These are phyloP conservation scores for Cyphellophora europaea DNA, from an alignment of 2,329 filamentous ascomycete genomes.

Conservation along the genomic window DNA sequence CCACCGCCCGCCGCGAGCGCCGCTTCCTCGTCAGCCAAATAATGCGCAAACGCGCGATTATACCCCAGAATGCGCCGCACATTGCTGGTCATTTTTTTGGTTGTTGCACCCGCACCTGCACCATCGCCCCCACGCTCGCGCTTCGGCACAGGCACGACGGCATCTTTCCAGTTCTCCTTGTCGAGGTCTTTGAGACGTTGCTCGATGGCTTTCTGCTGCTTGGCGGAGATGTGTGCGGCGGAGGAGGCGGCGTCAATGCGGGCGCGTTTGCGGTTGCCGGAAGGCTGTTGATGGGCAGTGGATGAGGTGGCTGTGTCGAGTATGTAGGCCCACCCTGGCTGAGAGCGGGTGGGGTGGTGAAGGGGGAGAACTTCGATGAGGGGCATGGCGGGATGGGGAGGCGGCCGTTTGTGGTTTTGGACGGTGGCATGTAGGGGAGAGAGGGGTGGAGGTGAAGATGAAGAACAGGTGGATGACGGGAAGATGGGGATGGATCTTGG, in stretches of 20 bases:
- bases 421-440: too few relatives aligned
- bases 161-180: slow-evolving; percentile 66
- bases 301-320: slow-evolving; percentile 59
- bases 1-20: slow-evolving; percentile 24
- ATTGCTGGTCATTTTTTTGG: slow-evolving; percentile 35
- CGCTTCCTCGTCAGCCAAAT: slow-evolving; percentile 40
- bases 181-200: slow-evolving; percentile 77
- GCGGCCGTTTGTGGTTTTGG: too few relatives aligned
- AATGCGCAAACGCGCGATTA: slow-evolving; percentile 40
- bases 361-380: slow-evolving; percentile 72
- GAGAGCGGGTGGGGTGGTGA: slow-evolving; percentile 52
- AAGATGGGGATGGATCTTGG: too few relatives aligned
- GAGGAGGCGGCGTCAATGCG: slow-evolving; percentile 29
- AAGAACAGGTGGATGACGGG: too few relatives aligned
- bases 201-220: slow-evolving; percentile 71
- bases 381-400: slow-evolving; percentile 49
- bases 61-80: slow-evolving; percentile 38
- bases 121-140: slow-evolving; percentile 22
- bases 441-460: too few relatives aligned
- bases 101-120: not conserved
- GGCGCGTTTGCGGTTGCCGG: slow-evolving; percentile 49
- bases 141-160: slow-evolving; percentile 52
- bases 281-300: slow-evolving; percentile 30
- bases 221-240: slow-evolving; percentile 60
- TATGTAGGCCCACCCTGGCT: slow-evolving; percentile 76